Percentiles rank a stretch among this genome's conserved stretches.
Evolutionary conservation across 371 early-diverging fungal species (phyloP).

Genomic region (Dinochytrium kinnereticum): DNA sequence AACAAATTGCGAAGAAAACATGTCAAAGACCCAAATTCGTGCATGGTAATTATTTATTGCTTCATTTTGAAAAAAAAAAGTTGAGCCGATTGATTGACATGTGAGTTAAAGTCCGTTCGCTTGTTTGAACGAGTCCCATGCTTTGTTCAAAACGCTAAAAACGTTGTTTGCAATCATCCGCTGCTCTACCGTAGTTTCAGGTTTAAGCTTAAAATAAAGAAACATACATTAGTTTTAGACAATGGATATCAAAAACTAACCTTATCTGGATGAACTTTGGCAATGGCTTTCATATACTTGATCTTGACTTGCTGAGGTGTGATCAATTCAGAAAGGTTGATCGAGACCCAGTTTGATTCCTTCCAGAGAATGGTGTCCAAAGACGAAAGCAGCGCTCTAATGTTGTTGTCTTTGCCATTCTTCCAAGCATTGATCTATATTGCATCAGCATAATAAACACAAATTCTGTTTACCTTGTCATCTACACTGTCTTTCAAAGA

Average conservation of each 20-base stretch:
- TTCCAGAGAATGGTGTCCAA: slow-evolving; percentile 83
- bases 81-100: neutral
- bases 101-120: slow-evolving; percentile 62
- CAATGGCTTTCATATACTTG: slow-evolving; percentile 90
- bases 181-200: slow-evolving; percentile 73
- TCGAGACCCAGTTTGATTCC: slow-evolving; percentile 73
- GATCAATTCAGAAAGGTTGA: slow-evolving; percentile 83
- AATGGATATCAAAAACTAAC: slow-evolving; percentile 57
- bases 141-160: slow-evolving; percentile 87
- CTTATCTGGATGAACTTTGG: slow-evolving; percentile 96
- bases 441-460: neutral
- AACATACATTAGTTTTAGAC: neutral
- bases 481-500: slow-evolving; percentile 82
- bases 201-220: slow-evolving; percentile 35
- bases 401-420: slow-evolving; percentile 83
- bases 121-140: slow-evolving; percentile 90
- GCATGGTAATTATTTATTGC: no score
- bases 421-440: slow-evolving; percentile 71
- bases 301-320: slow-evolving; percentile 87
- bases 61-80: neutral
- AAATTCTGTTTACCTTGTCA: slow-evolving; percentile 43
- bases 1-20: no score
- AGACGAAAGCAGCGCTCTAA: slow-evolving; percentile 86
- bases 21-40: no score
- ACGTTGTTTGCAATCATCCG: slow-evolving; percentile 86